Evolutionary conservation across 805 yeast genomes (phyloP), one percentile per base, ranked within the genome.

Genomic region (Yarrowia hollandica): DNA sequence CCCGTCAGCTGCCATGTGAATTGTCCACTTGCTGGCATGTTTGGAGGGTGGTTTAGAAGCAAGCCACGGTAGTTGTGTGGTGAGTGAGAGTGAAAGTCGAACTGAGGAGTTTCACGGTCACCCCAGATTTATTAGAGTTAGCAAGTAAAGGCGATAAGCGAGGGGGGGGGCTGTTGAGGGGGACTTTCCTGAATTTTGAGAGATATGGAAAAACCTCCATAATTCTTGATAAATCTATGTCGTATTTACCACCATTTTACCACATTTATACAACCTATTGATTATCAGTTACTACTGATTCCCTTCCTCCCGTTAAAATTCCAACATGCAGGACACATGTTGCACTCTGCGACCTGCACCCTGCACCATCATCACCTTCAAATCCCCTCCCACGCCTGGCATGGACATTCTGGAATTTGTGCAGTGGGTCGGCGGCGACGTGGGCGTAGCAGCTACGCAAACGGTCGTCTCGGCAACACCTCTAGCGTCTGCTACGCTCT

Each of bases 391-490:
- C 9, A 5, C n/a, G n/a, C n/a, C n/a, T n/a, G n/a, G n/a, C n/a
- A 52, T 52, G 58, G 58, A 52, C 35, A 18, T 52, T 8, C 38
- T 52, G 58, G 58, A 52, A 37, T 52, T 52, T 23, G 58, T 52
- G 25, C 58, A 48, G 39, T 48, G 55, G 55, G 55, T 48, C 14
- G 55, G 55, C n/a, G 55, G 55, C 19, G 55, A 52, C 14, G 12
- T 35, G n/a, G 42, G 58, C n/a, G 58, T 21, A 6, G 44, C 34
- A 6, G 58, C 58, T 5, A 34, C 42, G 4, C 34, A 22, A 9
- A 52, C 58, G 14, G 26, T 19, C 11, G 42, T 19, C 21, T 21
- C 44, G 2, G 23, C 22, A 4, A 10, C 58, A 2, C 12, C 33
- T 4, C 35, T 18, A 11, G 19, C 18, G 19, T 11, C 44, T 12